Base-by-base conservation (phyloP, 345 rosid genomes). In the Populus euphratica region DNA sequence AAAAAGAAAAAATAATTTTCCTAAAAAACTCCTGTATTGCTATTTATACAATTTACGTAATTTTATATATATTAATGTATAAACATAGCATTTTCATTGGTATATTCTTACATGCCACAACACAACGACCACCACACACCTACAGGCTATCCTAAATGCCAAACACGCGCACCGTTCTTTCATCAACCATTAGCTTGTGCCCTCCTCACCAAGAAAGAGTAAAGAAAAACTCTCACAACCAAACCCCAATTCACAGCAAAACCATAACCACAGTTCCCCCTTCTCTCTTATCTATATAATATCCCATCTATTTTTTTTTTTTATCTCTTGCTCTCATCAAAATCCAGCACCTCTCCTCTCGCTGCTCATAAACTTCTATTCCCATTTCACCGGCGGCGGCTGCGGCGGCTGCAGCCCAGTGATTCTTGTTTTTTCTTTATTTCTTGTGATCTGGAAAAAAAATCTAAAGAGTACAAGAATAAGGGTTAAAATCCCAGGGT, bases 401-500 rank as follows among this genome's bases (percentile, higher is more conserved):
- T 4, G 35, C 35, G 9, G 41, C 43, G 43, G 44, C 14, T 41
- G 44, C 44, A 11, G 44, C 44, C 11, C 4, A 2, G 44, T 10
- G 13, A 13, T 41, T 41, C 44, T 41, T 41, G 44, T 8, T 23
- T 56, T 23, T 56, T n/a, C 5, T n/a, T 23, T 10, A 0, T 4
- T 8, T 0, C 4, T 11, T n/a, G 2, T 11, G 25, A 52, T 18
- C 59, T 52, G 20, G 0, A 52, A 52, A 5, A 52, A 18, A 5
- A 33, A 33, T 52, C 23, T 52, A 1, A 17, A 52, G 59, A 52
- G 59, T 52, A 7, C 43, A 6, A 21, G 56, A 67, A 14, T 36
- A 23, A 23, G 38, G 65, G 77, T 77, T 68, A 61, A 79, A 79
- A 17, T 61, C 78, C 83, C 79, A 63, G 79, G 79, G 72, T 4